Percentiles rank a stretch among this genome's conserved stretches.
Conservation (phyloP, 176 grass and related monocot species). For the Oryza meyeriana region DNA sequence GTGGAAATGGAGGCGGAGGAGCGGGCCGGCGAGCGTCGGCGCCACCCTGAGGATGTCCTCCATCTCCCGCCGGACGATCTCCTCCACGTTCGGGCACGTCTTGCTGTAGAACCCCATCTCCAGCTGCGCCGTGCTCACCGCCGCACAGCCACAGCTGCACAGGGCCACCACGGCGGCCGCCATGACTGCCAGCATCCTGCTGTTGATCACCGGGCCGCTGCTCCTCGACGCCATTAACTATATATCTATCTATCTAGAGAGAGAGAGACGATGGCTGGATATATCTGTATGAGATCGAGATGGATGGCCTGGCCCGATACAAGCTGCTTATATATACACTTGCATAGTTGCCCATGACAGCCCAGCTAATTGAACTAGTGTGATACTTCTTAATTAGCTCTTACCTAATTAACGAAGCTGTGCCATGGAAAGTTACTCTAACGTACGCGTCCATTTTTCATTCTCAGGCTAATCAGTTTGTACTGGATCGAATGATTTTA, state of each 20-base stretch:
- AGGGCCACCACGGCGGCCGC: conserved; percentile 2
- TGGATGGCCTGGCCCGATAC: too few relatives aligned
- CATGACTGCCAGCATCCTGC: not conserved
- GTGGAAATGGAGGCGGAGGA: conserved; percentile 69
- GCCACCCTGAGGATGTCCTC: conserved; percentile 15
- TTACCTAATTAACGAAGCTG: too few relatives aligned
- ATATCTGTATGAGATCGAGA: not conserved
- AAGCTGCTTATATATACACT: too few relatives aligned
- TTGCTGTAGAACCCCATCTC: conserved; percentile 44
- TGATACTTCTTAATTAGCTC: too few relatives aligned
- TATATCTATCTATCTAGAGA: not conserved
- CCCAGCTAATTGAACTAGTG: too few relatives aligned
- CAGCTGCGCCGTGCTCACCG: conserved; percentile 21
- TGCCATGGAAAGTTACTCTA: too few relatives aligned
- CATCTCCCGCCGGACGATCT: conserved; percentile 48
- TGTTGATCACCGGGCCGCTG: not conserved
- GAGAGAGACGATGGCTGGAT: not conserved
- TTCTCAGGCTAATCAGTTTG: too few relatives aligned
- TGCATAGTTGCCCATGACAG: too few relatives aligned
- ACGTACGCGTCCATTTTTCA: too few relatives aligned
- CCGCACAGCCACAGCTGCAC: not conserved
- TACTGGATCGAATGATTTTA: too few relatives aligned
- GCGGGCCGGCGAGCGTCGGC: conserved; percentile 48
- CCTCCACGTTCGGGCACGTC: conserved; percentile 46
- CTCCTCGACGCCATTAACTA: not conserved